Base-by-base conservation (phyloP, 345 rosid species). In the Psidium friedrichsthalianum region DNA sequence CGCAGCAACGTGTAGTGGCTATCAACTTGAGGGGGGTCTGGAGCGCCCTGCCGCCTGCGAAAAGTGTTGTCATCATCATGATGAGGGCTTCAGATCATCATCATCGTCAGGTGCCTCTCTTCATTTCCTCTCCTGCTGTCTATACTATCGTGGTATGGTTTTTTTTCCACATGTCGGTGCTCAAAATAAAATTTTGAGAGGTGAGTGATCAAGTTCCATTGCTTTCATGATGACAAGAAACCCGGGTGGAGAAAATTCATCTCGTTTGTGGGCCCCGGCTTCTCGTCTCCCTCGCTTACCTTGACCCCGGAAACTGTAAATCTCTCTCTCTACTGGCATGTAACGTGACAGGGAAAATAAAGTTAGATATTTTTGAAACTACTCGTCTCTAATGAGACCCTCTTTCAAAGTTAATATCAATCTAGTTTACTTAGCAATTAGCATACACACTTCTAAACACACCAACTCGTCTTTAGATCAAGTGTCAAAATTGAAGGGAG, bases 251-350 rank as follows among this genome's bases (percentile, higher is more conserved):
- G 86, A 56, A 93, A 88, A 89, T 92, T 93, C 49, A 22, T 92
- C 40, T 76, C 93, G 5, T 91, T 82, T 69, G 88, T 92, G n/a
- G 97, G 93, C 49, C 97, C 95, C 52, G 93, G 95, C 51, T 92
- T 94, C 89, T 94, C 6, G 93, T 94, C 40, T 92, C 94, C 1
- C 53, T 94, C 49, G 95, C 95, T 64, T 94, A 94, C 86, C 89
- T 94, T 53, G 95, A 94, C 55, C 97, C 95, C 15, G 93, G 95
- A 5, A 93, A 93, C 87, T 56, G 95, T 93, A 86, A 55, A 88
- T 54, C 3, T 49, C 51, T 49, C 51, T 78, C 42, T 51, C n/a
- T 21, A 42, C 82, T 25, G 3, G 14, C 51, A 51, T 14, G 24
- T 55, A n/a, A 32, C 25, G 11, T 11, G 15, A n/a, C 13, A 22